These are phyloP conservation scores for Sarocladiaceae sp. DNA, from an alignment of 2,329 filamentous ascomycete genomes.

Conservation along the genomic window DNA sequence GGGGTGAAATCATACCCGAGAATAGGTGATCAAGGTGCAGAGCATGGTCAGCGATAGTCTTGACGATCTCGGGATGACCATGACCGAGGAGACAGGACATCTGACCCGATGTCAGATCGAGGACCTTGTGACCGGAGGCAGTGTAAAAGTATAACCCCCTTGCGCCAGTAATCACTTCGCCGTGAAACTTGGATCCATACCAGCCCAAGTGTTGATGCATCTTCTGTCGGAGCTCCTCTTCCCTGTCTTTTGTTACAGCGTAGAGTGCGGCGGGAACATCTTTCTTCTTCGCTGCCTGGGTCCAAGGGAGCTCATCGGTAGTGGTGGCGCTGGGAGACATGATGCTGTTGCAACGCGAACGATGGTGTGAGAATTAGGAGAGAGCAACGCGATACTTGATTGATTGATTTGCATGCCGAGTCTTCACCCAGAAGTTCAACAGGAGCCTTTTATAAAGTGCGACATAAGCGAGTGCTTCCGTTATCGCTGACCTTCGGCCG, in stretches of 20 bases:
- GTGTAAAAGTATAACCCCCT: slow-evolving; percentile 40
- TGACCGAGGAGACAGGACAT: slow-evolving; percentile 54
- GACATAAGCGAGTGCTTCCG: no score
- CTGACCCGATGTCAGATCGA: slow-evolving; percentile 55
- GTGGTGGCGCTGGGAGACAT: background rate
- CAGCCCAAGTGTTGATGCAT: background rate
- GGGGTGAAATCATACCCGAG: slow-evolving; percentile 48
- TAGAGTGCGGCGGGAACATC: background rate
- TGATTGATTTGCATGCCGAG: no score
- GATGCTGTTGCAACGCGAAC: no score
- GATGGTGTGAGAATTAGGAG: no score
- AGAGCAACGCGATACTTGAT: background rate
- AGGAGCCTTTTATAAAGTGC: no score
- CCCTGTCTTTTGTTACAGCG: background rate
- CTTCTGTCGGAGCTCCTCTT: background rate
- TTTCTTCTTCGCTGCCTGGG: background rate
- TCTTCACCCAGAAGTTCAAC: no score
- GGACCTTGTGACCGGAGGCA: no score
- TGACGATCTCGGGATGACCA: slow-evolving; percentile 49
- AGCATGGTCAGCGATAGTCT: slow-evolving; percentile 39
- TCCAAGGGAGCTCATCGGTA: background rate
- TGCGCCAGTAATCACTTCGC: slow-evolving; percentile 34
- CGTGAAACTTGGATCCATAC: slow-evolving; percentile 19
- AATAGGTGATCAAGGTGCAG: slow-evolving; percentile 49
- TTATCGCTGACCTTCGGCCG: no score